Conservation (phyloP, 1,139 yeast species). For the Waltiozyma sp. region DNA sequence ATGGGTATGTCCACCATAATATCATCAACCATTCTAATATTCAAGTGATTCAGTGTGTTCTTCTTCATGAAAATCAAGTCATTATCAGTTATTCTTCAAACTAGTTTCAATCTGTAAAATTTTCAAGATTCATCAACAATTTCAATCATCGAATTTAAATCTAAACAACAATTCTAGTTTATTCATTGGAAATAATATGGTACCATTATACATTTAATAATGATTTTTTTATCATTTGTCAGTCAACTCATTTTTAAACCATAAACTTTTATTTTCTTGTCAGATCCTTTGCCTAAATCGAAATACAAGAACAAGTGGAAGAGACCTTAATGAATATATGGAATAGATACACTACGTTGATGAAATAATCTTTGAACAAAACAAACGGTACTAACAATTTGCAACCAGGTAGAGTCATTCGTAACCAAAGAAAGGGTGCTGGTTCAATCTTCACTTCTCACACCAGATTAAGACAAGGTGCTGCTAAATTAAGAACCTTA, state of each 20-base stretch:
- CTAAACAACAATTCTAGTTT: too few species aligned
- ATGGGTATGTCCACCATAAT: constrained; percentile 1
- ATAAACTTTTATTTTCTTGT: too few species aligned
- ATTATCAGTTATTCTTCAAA: neutral
- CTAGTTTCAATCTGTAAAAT: neutral
- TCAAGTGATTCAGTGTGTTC: neutral
- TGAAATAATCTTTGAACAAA: neutral
- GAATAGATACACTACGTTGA: neutral
- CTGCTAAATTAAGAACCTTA: constrained; percentile 98
- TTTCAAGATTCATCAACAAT: neutral
- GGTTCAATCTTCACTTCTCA: constrained; percentile 99
- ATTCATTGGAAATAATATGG: too few species aligned
- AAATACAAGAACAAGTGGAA: neutral
- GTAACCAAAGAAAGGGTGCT: constrained; percentile 99
- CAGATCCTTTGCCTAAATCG: too few species aligned
- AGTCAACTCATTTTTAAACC: too few species aligned
- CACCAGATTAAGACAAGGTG: constrained; percentile 99
- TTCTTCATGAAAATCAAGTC: neutral
- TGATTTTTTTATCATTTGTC: too few species aligned
- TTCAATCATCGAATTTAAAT: too few species aligned
- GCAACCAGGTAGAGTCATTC: constrained; percentile 94
- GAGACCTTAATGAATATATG: neutral
- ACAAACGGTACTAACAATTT: constrained; percentile 18
- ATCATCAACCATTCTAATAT: neutral
- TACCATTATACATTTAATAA: too few species aligned